Percentiles rank a stretch among this genome's conserved stretches.
phyloP scores from a whole-genome alignment of 306 rosid genomes.

The Trifolium subterraneum region DNA sequence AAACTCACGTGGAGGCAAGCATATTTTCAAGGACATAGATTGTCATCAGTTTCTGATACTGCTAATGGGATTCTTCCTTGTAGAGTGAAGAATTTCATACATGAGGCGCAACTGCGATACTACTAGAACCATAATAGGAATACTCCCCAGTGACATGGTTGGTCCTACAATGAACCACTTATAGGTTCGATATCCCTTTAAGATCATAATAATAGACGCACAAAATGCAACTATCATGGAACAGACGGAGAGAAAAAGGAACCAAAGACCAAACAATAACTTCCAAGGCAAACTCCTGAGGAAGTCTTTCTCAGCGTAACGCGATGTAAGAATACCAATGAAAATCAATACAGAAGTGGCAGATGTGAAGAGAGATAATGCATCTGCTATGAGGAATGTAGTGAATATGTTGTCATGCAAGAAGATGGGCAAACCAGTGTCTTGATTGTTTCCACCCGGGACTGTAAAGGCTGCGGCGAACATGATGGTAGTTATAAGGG shows the following conservation, averaged over 20 bases:
- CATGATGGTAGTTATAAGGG: constrained; percentile 34
- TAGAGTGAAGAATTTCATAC: neutral
- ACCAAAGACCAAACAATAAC: neutral
- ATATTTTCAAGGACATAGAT: neutral
- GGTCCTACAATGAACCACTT: neutral
- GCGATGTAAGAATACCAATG: constrained; percentile 12
- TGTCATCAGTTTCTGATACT: neutral
- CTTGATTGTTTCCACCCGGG: constrained; percentile 28
- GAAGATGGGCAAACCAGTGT: constrained; percentile 1
- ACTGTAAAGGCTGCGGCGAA: constrained; percentile 39
- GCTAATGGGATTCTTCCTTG: neutral
- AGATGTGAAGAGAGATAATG: constrained; percentile 3
- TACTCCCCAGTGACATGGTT: neutral
- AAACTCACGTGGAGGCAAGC: neutral
- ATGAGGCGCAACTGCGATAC: neutral
- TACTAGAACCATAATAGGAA: neutral
- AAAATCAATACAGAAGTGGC: constrained; percentile 20
- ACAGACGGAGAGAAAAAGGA: constrained; percentile 17
- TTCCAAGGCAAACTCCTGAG: neutral
- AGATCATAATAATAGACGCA: neutral
- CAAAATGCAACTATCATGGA: constrained; percentile 21
- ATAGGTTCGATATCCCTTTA: neutral
- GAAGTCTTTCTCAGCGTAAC: constrained; percentile 7
- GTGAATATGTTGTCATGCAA: neutral
- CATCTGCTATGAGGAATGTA: constrained; percentile 13